Conservation (phyloP, 805 yeast genomes). For the Candida maesae region DNA sequence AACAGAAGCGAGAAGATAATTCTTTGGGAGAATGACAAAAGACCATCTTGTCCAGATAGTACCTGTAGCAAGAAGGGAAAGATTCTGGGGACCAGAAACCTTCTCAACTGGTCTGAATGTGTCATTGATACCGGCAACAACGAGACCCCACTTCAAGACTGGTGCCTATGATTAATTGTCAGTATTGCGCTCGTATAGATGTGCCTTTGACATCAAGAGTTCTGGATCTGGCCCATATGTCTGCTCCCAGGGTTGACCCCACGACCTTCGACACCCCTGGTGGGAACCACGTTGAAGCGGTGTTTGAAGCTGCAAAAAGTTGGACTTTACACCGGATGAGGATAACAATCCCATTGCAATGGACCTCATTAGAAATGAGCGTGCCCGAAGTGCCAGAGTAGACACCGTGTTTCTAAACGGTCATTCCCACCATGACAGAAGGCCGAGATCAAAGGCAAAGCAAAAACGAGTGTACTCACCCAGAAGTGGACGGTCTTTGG, state of each 20-base stretch:
- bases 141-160: slow-evolving; percentile 65
- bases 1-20: slow-evolving; percentile 83
- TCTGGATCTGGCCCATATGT: too few species aligned
- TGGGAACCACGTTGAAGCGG: too few species aligned
- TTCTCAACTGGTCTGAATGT: slow-evolving; percentile 87
- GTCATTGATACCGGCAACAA: slow-evolving; percentile 87
- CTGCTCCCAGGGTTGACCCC: too few species aligned
- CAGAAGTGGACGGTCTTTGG: slow-evolving; percentile 98
- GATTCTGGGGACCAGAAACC: slow-evolving; percentile 78
- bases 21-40: slow-evolving; percentile 85
- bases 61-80: slow-evolving; percentile 81
- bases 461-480: slow-evolving; percentile 43
- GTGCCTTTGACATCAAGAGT: too few species aligned
- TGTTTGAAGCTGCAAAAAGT: too few species aligned
- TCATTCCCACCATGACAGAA: too few species aligned
- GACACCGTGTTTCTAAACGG: too few species aligned
- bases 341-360: too few species aligned
- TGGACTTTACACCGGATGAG: too few species aligned
- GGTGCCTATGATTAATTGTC: slow-evolving; percentile 19
- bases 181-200: too few species aligned
- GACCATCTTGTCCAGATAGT: slow-evolving; percentile 99
- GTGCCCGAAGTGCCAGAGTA: too few species aligned
- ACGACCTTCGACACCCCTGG: background rate
- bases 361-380: too few species aligned
- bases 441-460: background rate